phyloP scores from a whole-genome alignment of 306 rosid genomes.

The Castanospermum australe region DNA sequence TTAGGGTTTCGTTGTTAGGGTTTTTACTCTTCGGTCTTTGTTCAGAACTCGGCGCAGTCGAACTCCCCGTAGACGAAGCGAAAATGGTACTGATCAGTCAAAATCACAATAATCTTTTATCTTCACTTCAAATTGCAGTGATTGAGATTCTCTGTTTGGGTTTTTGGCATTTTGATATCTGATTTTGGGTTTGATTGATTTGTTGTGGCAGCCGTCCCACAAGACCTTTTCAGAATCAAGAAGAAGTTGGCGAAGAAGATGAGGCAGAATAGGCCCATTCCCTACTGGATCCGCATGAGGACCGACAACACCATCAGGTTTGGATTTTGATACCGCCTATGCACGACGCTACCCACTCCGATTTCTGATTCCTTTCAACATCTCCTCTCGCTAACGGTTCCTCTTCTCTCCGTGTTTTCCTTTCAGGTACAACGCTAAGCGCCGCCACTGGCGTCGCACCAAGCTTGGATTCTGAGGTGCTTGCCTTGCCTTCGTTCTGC shows the following conservation, averaged over 20 bases:
- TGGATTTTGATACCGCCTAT: background rate
- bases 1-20: background rate
- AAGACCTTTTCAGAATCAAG: conserved; percentile 83
- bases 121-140: background rate
- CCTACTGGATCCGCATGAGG: conserved; percentile 88
- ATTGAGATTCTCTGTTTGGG: background rate
- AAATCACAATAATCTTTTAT: background rate
- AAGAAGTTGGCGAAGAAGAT: conserved; percentile 94
- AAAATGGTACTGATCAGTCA: conserved; percentile 41
- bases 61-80: conserved; percentile 18
- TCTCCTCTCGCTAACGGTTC: background rate
- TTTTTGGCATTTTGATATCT: background rate
- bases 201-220: conserved; percentile 72
- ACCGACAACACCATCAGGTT: conserved; percentile 93
- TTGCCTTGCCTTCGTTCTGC: background rate
- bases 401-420: background rate
- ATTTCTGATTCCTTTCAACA: background rate
- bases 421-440: conserved; percentile 52
- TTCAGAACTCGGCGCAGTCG: conserved; percentile 8
- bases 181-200: background rate
- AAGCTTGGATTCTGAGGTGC: conserved; percentile 52
- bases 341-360: too few relatives aligned
- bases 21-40: background rate
- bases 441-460: conserved; percentile 61
- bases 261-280: conserved; percentile 95